Base-by-base conservation (phyloP, 164 flowering plant genomes). In the grape (Vitis vinifera) region DNA sequence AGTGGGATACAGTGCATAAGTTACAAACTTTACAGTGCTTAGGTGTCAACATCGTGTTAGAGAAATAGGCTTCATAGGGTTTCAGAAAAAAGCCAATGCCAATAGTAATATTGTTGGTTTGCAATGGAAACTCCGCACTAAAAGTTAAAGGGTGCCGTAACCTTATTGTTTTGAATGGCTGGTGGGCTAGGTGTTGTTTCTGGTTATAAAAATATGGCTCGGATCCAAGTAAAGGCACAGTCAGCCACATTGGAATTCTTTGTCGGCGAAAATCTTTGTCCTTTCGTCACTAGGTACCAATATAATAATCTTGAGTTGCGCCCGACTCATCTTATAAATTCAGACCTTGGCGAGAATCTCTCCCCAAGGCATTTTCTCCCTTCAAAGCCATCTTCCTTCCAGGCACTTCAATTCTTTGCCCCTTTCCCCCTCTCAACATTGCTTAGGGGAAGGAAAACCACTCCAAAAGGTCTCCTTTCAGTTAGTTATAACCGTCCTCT, bases 251-350 rank as follows among this genome's bases (percentile, higher is more conserved):
- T 49, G 11, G 9, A 49, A 58, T 12, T 23, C 4, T 27, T 59
- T 65, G 17, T 9, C 50, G 62, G 57, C 64, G 58, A 75, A 78
- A 68, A 76, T 66, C 67, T 73, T 75, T 72, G 74, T 74, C 73
- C 66, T 71, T 13, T 58, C 59, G 29, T 52, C 71, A 23, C 27
- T 57, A 74, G 44, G 44, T 50, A 57, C 8, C 23, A 68, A 60
- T 57, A 64, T 23, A 56, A 63, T 53, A 69, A 16, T 55, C 19
- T 58, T 29, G 16, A 37, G 19, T 0, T 17, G 19, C 19, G 19
- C 19, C 19, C 19, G 0, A 55, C 67, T 55, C 63, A 67, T 10
- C 70, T 59, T 81, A 78, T 81, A 76, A 81, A 79, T 79, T 69
- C 49, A 76, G 72, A 63, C 67, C 51, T 10, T 11, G 9, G 53